Evolutionary conservation across 2,329 filamentous ascomycete species (phyloP).

Genomic region (Onygenales sp.): DNA sequence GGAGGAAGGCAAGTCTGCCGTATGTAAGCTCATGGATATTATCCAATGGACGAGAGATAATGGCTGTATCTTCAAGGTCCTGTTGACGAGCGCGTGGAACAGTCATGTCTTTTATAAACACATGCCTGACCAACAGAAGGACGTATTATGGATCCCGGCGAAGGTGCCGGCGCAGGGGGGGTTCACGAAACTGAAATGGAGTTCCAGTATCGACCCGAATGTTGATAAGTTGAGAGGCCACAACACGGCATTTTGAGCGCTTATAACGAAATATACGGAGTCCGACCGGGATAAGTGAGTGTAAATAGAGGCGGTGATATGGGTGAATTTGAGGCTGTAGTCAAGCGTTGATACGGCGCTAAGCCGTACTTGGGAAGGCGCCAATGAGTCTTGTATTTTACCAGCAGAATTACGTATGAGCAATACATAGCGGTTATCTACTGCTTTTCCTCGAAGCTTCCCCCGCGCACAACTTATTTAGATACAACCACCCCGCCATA

Average conservation of each 20-base stretch:
- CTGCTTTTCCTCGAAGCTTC: neutral
- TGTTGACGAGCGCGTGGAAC: slow-evolving; percentile 3
- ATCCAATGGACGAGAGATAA: slow-evolving; percentile 1
- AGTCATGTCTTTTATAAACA: slow-evolving; percentile 1
- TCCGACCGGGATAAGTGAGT: neutral
- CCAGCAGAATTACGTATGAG: neutral
- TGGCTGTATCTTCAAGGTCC: neutral
- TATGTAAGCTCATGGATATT: neutral
- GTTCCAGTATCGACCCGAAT: neutral
- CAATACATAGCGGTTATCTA: neutral
- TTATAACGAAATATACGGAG: too few species aligned
- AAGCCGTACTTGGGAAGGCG: neutral
- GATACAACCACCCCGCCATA: neutral
- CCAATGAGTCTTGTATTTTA: neutral
- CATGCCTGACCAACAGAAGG: neutral
- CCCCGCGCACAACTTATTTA: slow-evolving; percentile 8
- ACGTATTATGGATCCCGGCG: neutral
- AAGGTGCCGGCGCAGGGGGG: neutral
- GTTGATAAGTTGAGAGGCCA: neutral
- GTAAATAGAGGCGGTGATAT: neutral
- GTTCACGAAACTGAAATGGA: slow-evolving; percentile 3
- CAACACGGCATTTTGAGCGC: neutral
- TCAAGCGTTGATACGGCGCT: neutral
- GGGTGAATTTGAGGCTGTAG: neutral
- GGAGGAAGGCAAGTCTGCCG: neutral